These are phyloP conservation scores for Trypanosoma conorhini DNA, from an alignment of 208 protist species.

Conservation along the genomic window DNA sequence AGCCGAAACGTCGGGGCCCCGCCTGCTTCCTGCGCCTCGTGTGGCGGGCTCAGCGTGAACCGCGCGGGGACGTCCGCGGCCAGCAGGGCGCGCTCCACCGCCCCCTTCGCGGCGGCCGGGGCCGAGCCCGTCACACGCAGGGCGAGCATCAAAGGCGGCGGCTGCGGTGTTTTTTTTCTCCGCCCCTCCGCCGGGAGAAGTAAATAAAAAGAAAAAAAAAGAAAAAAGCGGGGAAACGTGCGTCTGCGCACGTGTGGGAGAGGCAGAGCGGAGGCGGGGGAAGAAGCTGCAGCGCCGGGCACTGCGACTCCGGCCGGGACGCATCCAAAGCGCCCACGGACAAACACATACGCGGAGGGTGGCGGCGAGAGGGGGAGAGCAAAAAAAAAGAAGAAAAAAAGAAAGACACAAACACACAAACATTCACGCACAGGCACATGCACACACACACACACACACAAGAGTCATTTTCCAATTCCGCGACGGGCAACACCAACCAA, in stretches of 20 bases:
- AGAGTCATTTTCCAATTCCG: too few species aligned
- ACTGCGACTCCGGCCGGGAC: too few species aligned
- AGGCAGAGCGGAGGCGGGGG: too few species aligned
- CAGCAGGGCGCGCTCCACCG: constrained; percentile 32
- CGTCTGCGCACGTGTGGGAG: too few species aligned
- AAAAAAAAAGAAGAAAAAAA: constrained; percentile 4
- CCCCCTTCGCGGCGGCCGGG: constrained; percentile 28
- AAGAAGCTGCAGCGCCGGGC: too few species aligned
- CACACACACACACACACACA: too few species aligned
- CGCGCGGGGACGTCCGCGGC: constrained; percentile 3
- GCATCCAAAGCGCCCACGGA: too few species aligned
- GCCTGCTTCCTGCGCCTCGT: not conserved
- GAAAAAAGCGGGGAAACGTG: too few species aligned
- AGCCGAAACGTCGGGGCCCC: constrained; percentile 24
- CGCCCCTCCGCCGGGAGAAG: too few species aligned
- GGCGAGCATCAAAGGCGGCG: constrained; percentile 15
- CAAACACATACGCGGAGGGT: not conserved
- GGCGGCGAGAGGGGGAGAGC: not conserved
- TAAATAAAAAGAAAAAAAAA: not conserved
- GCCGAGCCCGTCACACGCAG: constrained; percentile 43
- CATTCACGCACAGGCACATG: too few species aligned
- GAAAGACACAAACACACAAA: too few species aligned
- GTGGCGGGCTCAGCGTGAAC: not conserved
- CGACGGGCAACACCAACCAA: too few species aligned
- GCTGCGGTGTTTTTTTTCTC: not conserved